These are phyloP conservation scores for Stemphylium vesicarium DNA, from an alignment of 2,329 filamentous ascomycete genomes.

Conservation along the genomic window DNA sequence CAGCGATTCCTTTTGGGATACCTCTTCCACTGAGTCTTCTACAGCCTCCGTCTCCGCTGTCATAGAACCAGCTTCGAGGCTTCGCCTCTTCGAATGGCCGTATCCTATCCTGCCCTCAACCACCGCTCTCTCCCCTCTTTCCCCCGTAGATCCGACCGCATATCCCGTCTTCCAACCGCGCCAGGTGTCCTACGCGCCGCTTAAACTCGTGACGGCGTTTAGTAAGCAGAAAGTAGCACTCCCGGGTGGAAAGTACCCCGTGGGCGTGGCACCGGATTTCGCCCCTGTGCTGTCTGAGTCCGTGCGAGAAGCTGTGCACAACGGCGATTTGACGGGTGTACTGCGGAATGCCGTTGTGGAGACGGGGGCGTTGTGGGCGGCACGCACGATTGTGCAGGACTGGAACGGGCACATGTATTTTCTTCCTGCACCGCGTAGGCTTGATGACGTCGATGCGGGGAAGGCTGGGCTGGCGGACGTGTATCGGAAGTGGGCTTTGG, in stretches of 20 bases:
- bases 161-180: slow-evolving; percentile 13
- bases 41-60: not conserved
- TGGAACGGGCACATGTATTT: slow-evolving; percentile 41
- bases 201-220: slow-evolving; percentile 32
- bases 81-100: slow-evolving; percentile 40
- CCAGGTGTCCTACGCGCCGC: slow-evolving; percentile 28
- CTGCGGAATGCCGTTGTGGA: slow-evolving; percentile 35
- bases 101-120: slow-evolving; percentile 18
- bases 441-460: too few species aligned
- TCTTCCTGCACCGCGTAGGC: slow-evolving; percentile 3
- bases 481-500: slow-evolving; percentile 26
- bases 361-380: slow-evolving; percentile 32
- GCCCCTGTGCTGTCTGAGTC: slow-evolving; percentile 28
- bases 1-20: slow-evolving; percentile 31
- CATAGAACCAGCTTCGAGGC: slow-evolving; percentile 19
- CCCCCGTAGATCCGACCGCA: not conserved
- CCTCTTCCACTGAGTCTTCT: slow-evolving; percentile 21
- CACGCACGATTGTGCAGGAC: slow-evolving; percentile 33
- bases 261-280: slow-evolving; percentile 25
- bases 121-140: not conserved
- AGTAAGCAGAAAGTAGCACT: slow-evolving; percentile 32
- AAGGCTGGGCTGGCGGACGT: slow-evolving; percentile 14
- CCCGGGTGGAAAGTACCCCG: slow-evolving; percentile 28
- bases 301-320: slow-evolving; percentile 29
- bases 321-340: slow-evolving; percentile 28